Conservation (phyloP, 768 basidiomycete genomes). For the Lactarius trivialis region DNA sequence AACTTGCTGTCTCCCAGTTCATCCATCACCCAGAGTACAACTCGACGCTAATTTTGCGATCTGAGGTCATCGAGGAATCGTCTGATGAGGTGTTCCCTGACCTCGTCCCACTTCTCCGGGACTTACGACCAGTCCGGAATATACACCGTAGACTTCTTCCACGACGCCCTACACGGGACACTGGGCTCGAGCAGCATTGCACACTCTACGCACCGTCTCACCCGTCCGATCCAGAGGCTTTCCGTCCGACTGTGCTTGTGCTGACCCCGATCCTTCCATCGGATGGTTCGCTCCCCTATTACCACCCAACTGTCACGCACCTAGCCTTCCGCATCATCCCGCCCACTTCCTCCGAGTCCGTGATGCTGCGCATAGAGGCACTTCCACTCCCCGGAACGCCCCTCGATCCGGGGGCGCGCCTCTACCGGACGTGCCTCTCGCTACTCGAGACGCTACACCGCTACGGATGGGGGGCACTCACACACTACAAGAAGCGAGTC, state of each 20-base stretch:
- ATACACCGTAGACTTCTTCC: slow-evolving; percentile 70
- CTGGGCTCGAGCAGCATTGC: slow-evolving; percentile 67
- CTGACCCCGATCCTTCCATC: slow-evolving; percentile 50
- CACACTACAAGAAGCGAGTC: slow-evolving; percentile 82
- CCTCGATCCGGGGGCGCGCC: slow-evolving; percentile 49
- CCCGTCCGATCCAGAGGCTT: slow-evolving; percentile 13
- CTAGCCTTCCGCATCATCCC: slow-evolving; percentile 74
- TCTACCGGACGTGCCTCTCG: slow-evolving; percentile 75
- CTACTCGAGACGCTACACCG: slow-evolving; percentile 79
- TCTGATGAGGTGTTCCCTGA: slow-evolving; percentile 24
- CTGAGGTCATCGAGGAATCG: slow-evolving; percentile 52
- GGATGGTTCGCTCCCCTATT: slow-evolving; percentile 65
- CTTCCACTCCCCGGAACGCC: slow-evolving; percentile 43
- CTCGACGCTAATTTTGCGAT: slow-evolving; percentile 82
- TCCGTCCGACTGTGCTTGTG: slow-evolving; percentile 37
- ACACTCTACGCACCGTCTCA: slow-evolving; percentile 48
- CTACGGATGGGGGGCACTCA: slow-evolving; percentile 82
- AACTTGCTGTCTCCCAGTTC: slow-evolving; percentile 60
- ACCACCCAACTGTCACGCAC: slow-evolving; percentile 77
- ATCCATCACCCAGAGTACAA: slow-evolving; percentile 91
- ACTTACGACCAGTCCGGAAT: slow-evolving; percentile 38
- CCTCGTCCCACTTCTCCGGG: slow-evolving; percentile 35
- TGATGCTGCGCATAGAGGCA: slow-evolving; percentile 49
- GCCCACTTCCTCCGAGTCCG: slow-evolving; percentile 24
- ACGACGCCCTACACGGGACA: slow-evolving; percentile 71